Conservation (phyloP, 1,284 basidiomycete genomes). For the Coniophora puteana region DNA sequence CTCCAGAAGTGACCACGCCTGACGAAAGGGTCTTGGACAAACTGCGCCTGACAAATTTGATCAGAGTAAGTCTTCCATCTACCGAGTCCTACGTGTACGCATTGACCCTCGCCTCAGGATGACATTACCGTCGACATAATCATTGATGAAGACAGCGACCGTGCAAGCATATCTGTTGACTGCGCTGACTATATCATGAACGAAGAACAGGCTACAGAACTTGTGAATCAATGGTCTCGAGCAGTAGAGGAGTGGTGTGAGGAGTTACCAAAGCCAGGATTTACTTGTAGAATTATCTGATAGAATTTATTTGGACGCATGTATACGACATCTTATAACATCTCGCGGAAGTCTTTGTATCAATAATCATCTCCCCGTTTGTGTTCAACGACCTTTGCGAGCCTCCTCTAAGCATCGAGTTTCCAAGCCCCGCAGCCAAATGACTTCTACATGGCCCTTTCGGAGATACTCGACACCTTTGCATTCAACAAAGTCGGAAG, state of each 20-base stretch:
- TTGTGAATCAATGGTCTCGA: slow-evolving; percentile 28
- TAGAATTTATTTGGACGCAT: too few relatives aligned
- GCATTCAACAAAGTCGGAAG: slow-evolving; percentile 93
- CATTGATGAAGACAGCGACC: slow-evolving; percentile 20
- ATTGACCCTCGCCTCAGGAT: too few relatives aligned
- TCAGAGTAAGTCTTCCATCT: too few relatives aligned
- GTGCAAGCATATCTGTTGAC: slow-evolving; percentile 36
- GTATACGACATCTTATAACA: too few relatives aligned
- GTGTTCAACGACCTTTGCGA: slow-evolving; percentile 44
- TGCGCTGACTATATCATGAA: slow-evolving; percentile 26
- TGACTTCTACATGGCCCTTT: slow-evolving; percentile 73
- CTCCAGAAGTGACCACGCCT: slow-evolving; percentile 10
- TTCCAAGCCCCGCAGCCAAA: slow-evolving; percentile 71
- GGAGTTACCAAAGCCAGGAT: too few relatives aligned
- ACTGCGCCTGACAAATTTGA: slow-evolving; percentile 17
- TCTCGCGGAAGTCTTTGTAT: too few relatives aligned
- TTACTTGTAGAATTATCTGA: too few relatives aligned
- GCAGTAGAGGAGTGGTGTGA: slow-evolving; percentile 28
- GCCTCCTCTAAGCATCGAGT: slow-evolving; percentile 76
- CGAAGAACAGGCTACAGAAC: slow-evolving; percentile 19
- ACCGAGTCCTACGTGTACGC: too few relatives aligned
- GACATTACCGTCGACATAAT: slow-evolving; percentile 38
- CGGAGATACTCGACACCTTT: slow-evolving; percentile 80
- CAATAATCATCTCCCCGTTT: too few relatives aligned
- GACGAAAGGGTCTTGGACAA: slow-evolving; percentile 15